Conservation (phyloP, 2,329 filamentous ascomycete species). For the Dactylonectria estremocensis region DNA sequence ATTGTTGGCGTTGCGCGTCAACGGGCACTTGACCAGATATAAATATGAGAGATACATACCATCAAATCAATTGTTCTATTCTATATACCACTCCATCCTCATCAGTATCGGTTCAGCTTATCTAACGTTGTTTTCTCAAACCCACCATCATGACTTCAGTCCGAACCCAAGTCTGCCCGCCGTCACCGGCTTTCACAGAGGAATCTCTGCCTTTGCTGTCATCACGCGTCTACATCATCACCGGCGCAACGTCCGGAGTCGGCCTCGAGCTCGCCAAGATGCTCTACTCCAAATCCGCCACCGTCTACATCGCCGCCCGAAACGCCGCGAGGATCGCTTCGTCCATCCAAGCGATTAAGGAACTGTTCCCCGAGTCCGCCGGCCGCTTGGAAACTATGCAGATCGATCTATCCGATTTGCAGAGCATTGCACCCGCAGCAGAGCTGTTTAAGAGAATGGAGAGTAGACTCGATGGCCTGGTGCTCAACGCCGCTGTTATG, state of each 20-base stretch:
- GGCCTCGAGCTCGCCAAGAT: slow-evolving; percentile 40
- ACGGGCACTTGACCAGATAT: not conserved
- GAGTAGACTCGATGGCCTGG: slow-evolving; percentile 34
- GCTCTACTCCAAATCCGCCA: slow-evolving; percentile 35
- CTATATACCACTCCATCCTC: not conserved
- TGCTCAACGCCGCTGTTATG: slow-evolving; percentile 42
- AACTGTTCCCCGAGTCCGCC: slow-evolving; percentile 22
- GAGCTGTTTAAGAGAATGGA: slow-evolving; percentile 23
- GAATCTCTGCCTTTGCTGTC: slow-evolving; percentile 29
- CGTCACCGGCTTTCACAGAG: slow-evolving; percentile 38
- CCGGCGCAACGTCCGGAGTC: slow-evolving; percentile 39
- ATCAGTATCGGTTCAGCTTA: not conserved
- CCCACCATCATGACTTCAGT: slow-evolving; percentile 32
- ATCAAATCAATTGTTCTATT: not conserved
- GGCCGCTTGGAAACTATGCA: slow-evolving; percentile 34
- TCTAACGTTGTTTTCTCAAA: not conserved
- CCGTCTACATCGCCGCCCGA: slow-evolving; percentile 36
- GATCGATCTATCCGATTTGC: slow-evolving; percentile 37
- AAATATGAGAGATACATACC: not conserved
- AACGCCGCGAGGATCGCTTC: slow-evolving; percentile 29
- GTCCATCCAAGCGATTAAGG: slow-evolving; percentile 27
- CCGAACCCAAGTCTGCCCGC: slow-evolving; percentile 36
- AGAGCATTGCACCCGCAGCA: slow-evolving; percentile 24
- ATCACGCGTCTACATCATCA: slow-evolving; percentile 39
- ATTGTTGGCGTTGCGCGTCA: not conserved